phyloP scores from a whole-genome alignment of 495 filamentous ascomycete genomes.

The Apodospora peruviana region DNA sequence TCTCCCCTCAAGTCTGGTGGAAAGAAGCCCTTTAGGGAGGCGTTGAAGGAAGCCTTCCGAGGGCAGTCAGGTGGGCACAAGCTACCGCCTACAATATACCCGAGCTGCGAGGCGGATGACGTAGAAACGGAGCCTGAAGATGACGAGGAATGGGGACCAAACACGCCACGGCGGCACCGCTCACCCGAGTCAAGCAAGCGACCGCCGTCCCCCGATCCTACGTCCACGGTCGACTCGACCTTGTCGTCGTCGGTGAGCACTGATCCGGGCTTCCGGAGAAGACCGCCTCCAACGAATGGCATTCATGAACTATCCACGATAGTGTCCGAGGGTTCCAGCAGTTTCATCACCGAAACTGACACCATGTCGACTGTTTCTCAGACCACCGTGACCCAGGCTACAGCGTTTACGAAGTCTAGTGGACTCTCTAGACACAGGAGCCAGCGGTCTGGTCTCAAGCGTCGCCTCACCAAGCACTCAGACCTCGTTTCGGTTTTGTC shows the following conservation, averaged over 20 bases:
- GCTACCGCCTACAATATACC: conserved; percentile 37
- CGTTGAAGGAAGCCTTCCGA: conserved; percentile 49
- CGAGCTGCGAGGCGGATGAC: conserved; percentile 37
- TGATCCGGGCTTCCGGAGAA: conserved; percentile 30
- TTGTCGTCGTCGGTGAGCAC: conserved; percentile 21
- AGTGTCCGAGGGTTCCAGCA: conserved; percentile 57
- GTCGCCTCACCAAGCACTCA: conserved; percentile 82
- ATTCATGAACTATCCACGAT: conserved; percentile 71
- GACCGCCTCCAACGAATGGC: conserved; percentile 54
- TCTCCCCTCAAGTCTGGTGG: conserved; percentile 32
- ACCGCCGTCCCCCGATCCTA: conserved; percentile 27
- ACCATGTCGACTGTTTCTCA: conserved; percentile 40
- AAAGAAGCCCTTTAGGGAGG: conserved; percentile 42
- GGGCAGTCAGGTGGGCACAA: conserved; percentile 45
- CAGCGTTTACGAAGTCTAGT: conserved; percentile 30
- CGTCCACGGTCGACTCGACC: conserved; percentile 26
- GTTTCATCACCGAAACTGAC: conserved; percentile 37
- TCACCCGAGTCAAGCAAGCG: conserved; percentile 22
- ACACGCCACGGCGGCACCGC: conserved; percentile 14
- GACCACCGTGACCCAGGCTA: conserved; percentile 44
- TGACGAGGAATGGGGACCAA: conserved; percentile 11
- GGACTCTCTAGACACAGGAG: conserved; percentile 35
- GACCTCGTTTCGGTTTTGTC: conserved; percentile 93
- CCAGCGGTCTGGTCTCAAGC: conserved; percentile 51
- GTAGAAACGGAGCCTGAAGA: conserved; percentile 22